These are phyloP conservation scores for Eudorina sp. DNA, from an alignment of 139 green algal genomes.

Conservation along the genomic window DNA sequence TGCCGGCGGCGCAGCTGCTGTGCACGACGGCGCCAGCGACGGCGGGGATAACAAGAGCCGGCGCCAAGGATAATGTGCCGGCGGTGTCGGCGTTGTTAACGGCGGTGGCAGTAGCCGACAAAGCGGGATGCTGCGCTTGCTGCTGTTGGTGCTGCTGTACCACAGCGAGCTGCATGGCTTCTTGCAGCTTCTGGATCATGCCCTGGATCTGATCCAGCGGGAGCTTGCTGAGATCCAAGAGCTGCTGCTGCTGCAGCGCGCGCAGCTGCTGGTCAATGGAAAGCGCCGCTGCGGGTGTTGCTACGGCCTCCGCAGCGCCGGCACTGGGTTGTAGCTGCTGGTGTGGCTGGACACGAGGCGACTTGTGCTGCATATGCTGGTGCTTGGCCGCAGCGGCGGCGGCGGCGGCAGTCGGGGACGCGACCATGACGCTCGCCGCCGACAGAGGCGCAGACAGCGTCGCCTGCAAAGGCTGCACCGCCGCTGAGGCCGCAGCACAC, in stretches of 20 bases:
- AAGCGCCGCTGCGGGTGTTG: neutral
- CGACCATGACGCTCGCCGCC: neutral
- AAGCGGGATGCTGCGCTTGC: no score
- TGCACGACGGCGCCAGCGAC: neutral
- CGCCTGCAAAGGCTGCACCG: neutral
- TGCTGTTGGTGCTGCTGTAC: constrained; percentile 3
- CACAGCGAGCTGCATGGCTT: constrained; percentile 16
- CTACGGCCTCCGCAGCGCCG: neutral
- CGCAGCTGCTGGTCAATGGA: constrained; percentile 25
- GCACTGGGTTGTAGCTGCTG: neutral
- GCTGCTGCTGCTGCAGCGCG: constrained; percentile 13
- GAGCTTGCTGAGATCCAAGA: constrained; percentile 34
- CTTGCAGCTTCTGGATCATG: constrained; percentile 39
- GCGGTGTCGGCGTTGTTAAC: no score
- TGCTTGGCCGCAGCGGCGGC: neutral
- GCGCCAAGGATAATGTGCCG: no score
- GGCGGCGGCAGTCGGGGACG: neutral
- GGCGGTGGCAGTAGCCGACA: no score
- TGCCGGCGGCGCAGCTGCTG: neutral
- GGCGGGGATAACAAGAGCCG: no score
- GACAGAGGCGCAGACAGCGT: neutral
- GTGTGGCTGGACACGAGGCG: neutral
- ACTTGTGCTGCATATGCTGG: neutral
- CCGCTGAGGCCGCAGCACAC: neutral
- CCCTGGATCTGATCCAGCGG: constrained; percentile 22